These are phyloP conservation scores for Penicillium sp. DNA, from an alignment of 2,329 filamentous ascomycete species.

Conservation along the genomic window DNA sequence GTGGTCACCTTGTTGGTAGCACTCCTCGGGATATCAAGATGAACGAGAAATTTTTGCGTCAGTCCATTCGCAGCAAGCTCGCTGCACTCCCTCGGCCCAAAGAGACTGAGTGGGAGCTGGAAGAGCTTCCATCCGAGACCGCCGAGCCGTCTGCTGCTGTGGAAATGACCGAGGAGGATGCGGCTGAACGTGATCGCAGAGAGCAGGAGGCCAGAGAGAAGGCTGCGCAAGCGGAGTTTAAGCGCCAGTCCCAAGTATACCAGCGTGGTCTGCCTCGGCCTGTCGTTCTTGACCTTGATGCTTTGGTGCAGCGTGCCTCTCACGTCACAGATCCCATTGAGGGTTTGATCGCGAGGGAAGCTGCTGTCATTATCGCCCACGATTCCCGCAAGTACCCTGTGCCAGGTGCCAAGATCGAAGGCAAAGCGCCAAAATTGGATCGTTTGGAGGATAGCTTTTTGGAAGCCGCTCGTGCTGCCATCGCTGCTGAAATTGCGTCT, in stretches of 20 bases:
- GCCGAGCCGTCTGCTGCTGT: slow-evolving; percentile 59
- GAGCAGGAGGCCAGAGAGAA: slow-evolving; percentile 66
- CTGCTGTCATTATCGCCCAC: slow-evolving; percentile 76
- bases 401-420: slow-evolving; percentile 67
- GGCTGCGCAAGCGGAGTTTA: slow-evolving; percentile 69
- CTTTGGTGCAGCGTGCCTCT: slow-evolving; percentile 66
- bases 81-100: slow-evolving; percentile 87
- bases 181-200: slow-evolving; percentile 75
- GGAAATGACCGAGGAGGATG: slow-evolving; percentile 65
- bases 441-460: slow-evolving; percentile 72
- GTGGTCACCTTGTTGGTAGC: slow-evolving; percentile 68
- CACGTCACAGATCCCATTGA: slow-evolving; percentile 66
- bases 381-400: slow-evolving; percentile 77
- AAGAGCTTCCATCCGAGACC: slow-evolving; percentile 78
- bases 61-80: slow-evolving; percentile 66
- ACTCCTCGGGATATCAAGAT: slow-evolving; percentile 77
- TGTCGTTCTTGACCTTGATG: slow-evolving; percentile 68
- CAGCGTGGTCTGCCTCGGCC: slow-evolving; percentile 82
- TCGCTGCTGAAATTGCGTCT: slow-evolving; percentile 68
- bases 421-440: slow-evolving; percentile 63
- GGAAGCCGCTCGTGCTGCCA: slow-evolving; percentile 73
- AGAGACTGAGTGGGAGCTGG: slow-evolving; percentile 91
- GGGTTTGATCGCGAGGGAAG: slow-evolving; percentile 73
- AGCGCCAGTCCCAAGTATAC: slow-evolving; percentile 86
- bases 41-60: slow-evolving; percentile 69